Evolutionary conservation across 1,284 basidiomycete species (phyloP), one percentile per base, ranked within the genome.

Genomic region (Pterulicium gracile): DNA sequence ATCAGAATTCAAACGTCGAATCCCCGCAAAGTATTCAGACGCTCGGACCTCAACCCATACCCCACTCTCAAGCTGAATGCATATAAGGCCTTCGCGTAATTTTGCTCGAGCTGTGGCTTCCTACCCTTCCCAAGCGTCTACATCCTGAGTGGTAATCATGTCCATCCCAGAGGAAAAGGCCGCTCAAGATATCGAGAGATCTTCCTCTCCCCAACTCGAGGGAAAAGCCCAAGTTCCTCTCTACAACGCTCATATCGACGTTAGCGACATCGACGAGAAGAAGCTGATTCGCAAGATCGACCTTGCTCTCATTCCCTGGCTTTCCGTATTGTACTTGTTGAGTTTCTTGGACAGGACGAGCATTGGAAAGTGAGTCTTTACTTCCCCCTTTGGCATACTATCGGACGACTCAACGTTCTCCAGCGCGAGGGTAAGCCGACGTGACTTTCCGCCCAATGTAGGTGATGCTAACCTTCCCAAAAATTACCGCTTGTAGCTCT

Each of bases 331-430:
- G 50, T 89, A 88, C 61, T 67, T 88, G 27, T 66, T 88, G 40
- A 81, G 79, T 52, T 84, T 84, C 62, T 61, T 82, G 43, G 88
- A 90, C 62, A 75, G 88, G 48, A 81, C 84, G 35, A 86, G 82
- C 54, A 85, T 90, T 53, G 88, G 86, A 58, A 89, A 89, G 70
- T 72, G 49, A 55, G 69, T 57, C n/a, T n/a, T n/a, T n/a, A n/a
- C n/a, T n/a, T n/a, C n/a, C n/a, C n/a, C n/a, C n/a, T n/a, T n/a
- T n/a, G n/a, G n/a, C n/a, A n/a, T n/a, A n/a, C n/a, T n/a, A n/a
- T n/a, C n/a, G n/a, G n/a, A n/a, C n/a, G n/a, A n/a, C n/a, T n/a
- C n/a, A n/a, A n/a, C n/a, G n/a, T n/a, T n/a, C n/a, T n/a, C 27
- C 43, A 69, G 67, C 62, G 84, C 84, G 10, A 79, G 77, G 64